Conservation (phyloP, 164 flowering plant species). For the Berberis thunbergii region DNA sequence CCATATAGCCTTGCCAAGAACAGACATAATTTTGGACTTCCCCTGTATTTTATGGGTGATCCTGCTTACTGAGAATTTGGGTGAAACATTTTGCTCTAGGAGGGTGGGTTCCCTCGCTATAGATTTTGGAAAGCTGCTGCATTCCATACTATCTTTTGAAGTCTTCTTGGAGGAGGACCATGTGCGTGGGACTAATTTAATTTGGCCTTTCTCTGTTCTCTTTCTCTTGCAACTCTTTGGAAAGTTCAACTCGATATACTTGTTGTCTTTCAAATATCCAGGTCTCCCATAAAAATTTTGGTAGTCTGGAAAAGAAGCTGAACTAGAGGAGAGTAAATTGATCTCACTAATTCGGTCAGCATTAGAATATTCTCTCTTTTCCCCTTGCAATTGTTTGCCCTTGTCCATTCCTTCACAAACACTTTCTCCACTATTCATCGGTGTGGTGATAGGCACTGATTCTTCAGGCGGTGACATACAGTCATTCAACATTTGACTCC, state of each 20-base stretch:
- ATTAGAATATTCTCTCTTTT: neutral
- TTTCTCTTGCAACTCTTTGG: slow-evolving; percentile 39
- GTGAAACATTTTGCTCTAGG: neutral
- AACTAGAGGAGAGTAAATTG: no score
- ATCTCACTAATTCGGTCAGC: no score
- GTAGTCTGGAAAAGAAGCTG: no score
- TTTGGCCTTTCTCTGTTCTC: slow-evolving; percentile 38
- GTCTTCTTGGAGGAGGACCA: slow-evolving; percentile 6
- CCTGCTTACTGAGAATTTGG: neutral
- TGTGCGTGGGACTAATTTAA: slow-evolving; percentile 14
- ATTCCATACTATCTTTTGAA: neutral
- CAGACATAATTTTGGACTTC: slow-evolving; percentile 8
- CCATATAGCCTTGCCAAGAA: slow-evolving; percentile 11
- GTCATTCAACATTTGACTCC: no score
- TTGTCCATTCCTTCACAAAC: neutral
- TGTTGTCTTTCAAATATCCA: no score
- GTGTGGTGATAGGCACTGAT: no score
- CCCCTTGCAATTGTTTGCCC: no score
- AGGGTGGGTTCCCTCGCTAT: neutral
- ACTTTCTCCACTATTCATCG: no score
- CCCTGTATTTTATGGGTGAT: neutral
- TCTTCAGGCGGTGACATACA: no score
- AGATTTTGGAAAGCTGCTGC: no score
- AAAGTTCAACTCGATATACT: slow-evolving; percentile 11
- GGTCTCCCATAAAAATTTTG: no score